These are phyloP conservation scores for Tillandsia fasciculata DNA, from an alignment of 176 grass and related monocot genomes.

Conservation along the genomic window DNA sequence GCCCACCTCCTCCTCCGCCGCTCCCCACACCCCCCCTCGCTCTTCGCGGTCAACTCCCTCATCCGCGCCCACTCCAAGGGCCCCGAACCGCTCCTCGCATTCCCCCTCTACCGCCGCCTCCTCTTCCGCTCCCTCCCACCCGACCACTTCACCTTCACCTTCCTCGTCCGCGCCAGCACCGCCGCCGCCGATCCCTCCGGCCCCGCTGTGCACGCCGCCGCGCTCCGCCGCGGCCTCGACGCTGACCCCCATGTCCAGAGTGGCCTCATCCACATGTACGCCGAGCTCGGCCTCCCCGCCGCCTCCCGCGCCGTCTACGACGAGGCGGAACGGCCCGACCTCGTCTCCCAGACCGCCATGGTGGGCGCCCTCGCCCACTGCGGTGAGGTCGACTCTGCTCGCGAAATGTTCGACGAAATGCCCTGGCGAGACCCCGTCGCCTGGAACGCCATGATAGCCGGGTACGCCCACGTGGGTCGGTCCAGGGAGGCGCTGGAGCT, in stretches of 20 bases:
- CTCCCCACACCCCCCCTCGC: slow-evolving; percentile 25
- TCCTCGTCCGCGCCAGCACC: slow-evolving; percentile 49
- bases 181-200: slow-evolving; percentile 1
- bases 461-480: slow-evolving; percentile 43
- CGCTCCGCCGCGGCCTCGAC: slow-evolving; percentile 37
- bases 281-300: slow-evolving; percentile 25
- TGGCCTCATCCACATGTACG: slow-evolving; percentile 63
- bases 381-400: slow-evolving; percentile 38
- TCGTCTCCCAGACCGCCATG: slow-evolving; percentile 50
- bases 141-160: slow-evolving; percentile 49
- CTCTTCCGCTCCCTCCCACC: slow-evolving; percentile 41
- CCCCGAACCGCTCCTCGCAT: slow-evolving; percentile 23
- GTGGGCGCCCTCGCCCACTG: slow-evolving; percentile 12
- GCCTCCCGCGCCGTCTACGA: slow-evolving; percentile 25
- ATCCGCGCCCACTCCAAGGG: slow-evolving; percentile 45
- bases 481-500: slow-evolving; percentile 40
- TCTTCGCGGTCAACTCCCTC: slow-evolving; percentile 36
- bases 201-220: slow-evolving; percentile 35
- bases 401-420: slow-evolving; percentile 56
- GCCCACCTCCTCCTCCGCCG: slow-evolving; percentile 31
- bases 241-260: slow-evolving; percentile 57
- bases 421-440: slow-evolving; percentile 38
- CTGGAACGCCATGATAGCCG: slow-evolving; percentile 67
- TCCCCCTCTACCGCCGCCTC: slow-evolving; percentile 38
- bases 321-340: slow-evolving; percentile 40